Percentiles rank a stretch among this genome's conserved stretches.
phyloP scores from a whole-genome alignment of 2,329 filamentous ascomycete genomes.

The Aureobasidium sp. region DNA sequence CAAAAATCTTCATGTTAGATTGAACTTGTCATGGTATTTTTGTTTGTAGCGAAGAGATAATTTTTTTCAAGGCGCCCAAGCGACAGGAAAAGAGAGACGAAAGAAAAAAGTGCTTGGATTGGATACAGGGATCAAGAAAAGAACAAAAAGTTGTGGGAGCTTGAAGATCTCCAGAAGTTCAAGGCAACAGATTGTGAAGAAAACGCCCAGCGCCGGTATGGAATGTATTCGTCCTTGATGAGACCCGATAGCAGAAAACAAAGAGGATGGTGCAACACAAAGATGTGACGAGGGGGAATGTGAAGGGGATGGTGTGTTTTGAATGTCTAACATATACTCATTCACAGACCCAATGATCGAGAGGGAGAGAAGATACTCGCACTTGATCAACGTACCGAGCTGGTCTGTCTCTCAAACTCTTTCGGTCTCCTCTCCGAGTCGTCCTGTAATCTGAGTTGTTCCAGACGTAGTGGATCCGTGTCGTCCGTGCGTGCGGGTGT shows the following conservation, averaged over 20 bases:
- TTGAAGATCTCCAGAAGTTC: slow-evolving; percentile 8
- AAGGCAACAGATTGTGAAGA: slow-evolving; percentile 7
- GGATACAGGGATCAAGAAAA: slow-evolving; percentile 5
- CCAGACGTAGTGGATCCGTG: slow-evolving; percentile 68
- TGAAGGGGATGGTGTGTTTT: slow-evolving; percentile 6
- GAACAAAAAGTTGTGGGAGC: neutral
- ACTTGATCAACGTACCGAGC: slow-evolving; percentile 29
- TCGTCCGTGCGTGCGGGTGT: slow-evolving; percentile 54
- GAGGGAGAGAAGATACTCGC: slow-evolving; percentile 15
- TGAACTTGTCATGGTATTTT: neutral
- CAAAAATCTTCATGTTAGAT: slow-evolving; percentile 1
- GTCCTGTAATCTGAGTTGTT: slow-evolving; percentile 85
- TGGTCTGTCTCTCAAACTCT: slow-evolving; percentile 23
- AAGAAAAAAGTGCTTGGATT: slow-evolving; percentile 1
- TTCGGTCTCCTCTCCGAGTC: slow-evolving; percentile 45
- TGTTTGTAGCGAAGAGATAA: slow-evolving; percentile 2
- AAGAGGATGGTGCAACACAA: neutral
- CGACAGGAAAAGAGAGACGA: slow-evolving; percentile 1
- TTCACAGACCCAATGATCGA: slow-evolving; percentile 2
- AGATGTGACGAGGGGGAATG: slow-evolving; percentile 2
- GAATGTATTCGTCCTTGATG: slow-evolving; percentile 1
- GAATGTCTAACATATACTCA: slow-evolving; percentile 10
- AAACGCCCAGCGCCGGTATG: slow-evolving; percentile 1
- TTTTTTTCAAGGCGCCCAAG: neutral
- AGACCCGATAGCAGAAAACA: neutral